Evolutionary conservation across 495 filamentous ascomycete species (phyloP).

Genomic region (Astrocystis sublimbata): DNA sequence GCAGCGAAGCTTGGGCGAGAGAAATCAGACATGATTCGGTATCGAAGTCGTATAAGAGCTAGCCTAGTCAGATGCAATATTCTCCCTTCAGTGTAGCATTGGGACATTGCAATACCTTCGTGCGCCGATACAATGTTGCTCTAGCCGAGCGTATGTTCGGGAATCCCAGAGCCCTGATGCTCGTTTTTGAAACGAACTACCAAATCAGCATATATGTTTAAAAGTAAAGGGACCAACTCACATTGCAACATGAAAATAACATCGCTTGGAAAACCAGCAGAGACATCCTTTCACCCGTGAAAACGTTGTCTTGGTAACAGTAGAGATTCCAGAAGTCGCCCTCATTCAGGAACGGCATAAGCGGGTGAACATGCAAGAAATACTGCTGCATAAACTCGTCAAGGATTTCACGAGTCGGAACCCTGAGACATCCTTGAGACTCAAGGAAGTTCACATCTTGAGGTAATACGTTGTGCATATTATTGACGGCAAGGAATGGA

Average conservation of each 20-base stretch:
- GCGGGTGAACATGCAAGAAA: constrained; percentile 51
- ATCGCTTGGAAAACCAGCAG: constrained; percentile 53
- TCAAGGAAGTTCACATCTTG: constrained; percentile 48
- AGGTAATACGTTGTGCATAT: constrained; percentile 39
- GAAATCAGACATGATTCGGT: constrained; percentile 34
- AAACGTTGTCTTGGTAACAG: constrained; percentile 15
- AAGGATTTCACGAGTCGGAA: constrained; percentile 41
- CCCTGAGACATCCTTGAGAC: constrained; percentile 43
- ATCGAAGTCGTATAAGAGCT: constrained; percentile 41
- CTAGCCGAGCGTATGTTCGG: constrained; percentile 44
- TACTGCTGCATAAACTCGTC: constrained; percentile 51
- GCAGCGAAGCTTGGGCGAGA: constrained; percentile 45
- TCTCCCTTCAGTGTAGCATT: background rate
- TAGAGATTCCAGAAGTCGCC: constrained; percentile 51
- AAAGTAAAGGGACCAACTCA: constrained; percentile 26
- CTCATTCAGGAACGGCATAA: constrained; percentile 50
- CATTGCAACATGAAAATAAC: constrained; percentile 49
- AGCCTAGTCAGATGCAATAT: constrained; percentile 7
- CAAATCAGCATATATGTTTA: background rate
- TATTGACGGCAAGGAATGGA: constrained; percentile 39
- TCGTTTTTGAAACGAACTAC: constrained; percentile 45
- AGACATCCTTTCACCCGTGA: constrained; percentile 35
- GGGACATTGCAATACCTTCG: constrained; percentile 39
- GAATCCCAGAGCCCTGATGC: constrained; percentile 46
- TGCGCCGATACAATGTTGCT: constrained; percentile 44